These are phyloP conservation scores for Aspergillus incahuasiensis DNA, from an alignment of 495 filamentous ascomycete species.

Conservation along the genomic window DNA sequence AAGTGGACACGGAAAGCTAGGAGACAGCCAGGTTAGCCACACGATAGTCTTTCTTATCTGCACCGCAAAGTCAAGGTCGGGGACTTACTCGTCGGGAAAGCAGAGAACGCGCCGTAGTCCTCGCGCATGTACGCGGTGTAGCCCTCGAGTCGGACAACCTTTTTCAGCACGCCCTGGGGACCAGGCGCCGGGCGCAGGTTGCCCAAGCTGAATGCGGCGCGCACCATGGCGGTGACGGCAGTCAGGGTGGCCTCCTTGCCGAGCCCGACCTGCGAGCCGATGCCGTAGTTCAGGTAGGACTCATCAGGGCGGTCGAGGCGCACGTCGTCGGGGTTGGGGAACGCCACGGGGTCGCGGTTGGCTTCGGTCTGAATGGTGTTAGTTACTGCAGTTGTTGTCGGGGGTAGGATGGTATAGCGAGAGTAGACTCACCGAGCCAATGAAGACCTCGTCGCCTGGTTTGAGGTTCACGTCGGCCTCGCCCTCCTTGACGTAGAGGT, in stretches of 20 bases:
- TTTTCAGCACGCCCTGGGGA: slow-evolving; percentile 68
- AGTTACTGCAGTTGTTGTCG: neutral
- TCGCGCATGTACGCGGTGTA: slow-evolving; percentile 68
- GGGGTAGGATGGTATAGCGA: slow-evolving; percentile 4
- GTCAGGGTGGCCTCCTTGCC: slow-evolving; percentile 57
- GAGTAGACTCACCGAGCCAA: slow-evolving; percentile 36
- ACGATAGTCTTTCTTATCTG: no score
- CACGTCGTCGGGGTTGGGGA: slow-evolving; percentile 65
- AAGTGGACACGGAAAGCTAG: slow-evolving; percentile 41
- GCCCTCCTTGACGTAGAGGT: slow-evolving; percentile 47
- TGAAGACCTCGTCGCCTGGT: slow-evolving; percentile 50
- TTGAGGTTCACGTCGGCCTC: slow-evolving; percentile 47
- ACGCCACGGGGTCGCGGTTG: slow-evolving; percentile 55
- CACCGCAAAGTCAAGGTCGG: no score
- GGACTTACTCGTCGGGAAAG: slow-evolving; percentile 65
- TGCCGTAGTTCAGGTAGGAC: slow-evolving; percentile 63
- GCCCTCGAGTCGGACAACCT: slow-evolving; percentile 54
- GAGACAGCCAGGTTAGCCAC: slow-evolving; percentile 14
- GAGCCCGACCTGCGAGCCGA: slow-evolving; percentile 58
- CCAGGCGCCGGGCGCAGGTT: slow-evolving; percentile 66
- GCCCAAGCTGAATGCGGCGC: slow-evolving; percentile 50
- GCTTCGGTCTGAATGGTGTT: slow-evolving; percentile 33
- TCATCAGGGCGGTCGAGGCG: slow-evolving; percentile 63
- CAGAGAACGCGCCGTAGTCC: slow-evolving; percentile 65
- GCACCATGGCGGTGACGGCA: slow-evolving; percentile 62